phyloP scores from a whole-genome alignment of 495 filamentous ascomycete species.

The Hyaloscypha finlandica region DNA sequence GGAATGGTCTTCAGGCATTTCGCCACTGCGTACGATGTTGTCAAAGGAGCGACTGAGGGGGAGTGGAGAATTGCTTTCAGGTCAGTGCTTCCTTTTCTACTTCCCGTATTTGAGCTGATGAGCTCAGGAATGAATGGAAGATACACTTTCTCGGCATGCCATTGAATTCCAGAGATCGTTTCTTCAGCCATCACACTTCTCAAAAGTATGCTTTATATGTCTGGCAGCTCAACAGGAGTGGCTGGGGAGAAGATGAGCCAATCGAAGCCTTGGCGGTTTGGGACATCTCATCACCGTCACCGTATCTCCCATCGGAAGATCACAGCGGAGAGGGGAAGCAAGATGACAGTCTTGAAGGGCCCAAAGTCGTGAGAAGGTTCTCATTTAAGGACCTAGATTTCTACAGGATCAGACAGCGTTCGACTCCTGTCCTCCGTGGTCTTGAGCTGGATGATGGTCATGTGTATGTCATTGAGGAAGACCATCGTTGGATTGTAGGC shows the following conservation, averaged over 20 bases:
- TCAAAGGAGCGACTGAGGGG: slow-evolving; percentile 20
- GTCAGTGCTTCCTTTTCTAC: slow-evolving; percentile 12
- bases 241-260: slow-evolving; percentile 60
- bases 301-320: slow-evolving; percentile 58
- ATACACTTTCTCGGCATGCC: slow-evolving; percentile 64
- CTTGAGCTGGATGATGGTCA: slow-evolving; percentile 58
- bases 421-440: slow-evolving; percentile 52
- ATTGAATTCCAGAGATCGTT: slow-evolving; percentile 59
- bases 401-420: slow-evolving; percentile 58
- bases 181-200: slow-evolving; percentile 63
- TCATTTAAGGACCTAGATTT: slow-evolving; percentile 57
- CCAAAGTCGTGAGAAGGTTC: slow-evolving; percentile 56
- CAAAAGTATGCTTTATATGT: slow-evolving; percentile 68
- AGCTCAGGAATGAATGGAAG: slow-evolving; percentile 68
- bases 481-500: slow-evolving; percentile 51
- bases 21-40: slow-evolving; percentile 62
- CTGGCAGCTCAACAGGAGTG: slow-evolving; percentile 64
- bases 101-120: slow-evolving; percentile 46
- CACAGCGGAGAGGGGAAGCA: slow-evolving; percentile 46
- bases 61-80: slow-evolving; percentile 23
- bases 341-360: slow-evolving; percentile 33
- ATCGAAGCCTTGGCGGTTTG: slow-evolving; percentile 66
- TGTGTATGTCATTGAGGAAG: slow-evolving; percentile 52
- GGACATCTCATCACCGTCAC: slow-evolving; percentile 61
- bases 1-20: slow-evolving; percentile 64